Conservation (phyloP, 2,329 filamentous ascomycete species). For the Diaporthe ampelina region DNA sequence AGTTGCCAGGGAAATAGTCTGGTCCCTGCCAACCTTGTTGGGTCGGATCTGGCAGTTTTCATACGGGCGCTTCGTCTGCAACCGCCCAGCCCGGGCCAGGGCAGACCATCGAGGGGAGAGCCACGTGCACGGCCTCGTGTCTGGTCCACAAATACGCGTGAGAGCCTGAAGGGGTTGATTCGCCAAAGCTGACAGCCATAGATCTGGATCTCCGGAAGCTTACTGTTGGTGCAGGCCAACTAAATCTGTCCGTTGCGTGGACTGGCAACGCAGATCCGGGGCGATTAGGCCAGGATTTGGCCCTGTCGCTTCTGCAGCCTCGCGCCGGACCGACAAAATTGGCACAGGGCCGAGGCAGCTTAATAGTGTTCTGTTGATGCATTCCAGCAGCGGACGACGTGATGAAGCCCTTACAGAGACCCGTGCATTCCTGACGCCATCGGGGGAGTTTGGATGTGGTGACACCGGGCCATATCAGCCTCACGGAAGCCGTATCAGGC, state of each 20-base stretch:
- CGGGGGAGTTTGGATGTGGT: not conserved
- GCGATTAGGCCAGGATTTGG: not conserved
- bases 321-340: not conserved
- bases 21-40: not conserved
- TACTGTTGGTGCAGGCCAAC: not conserved
- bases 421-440: not conserved
- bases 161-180: not conserved
- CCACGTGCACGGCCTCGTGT: constrained; percentile 14
- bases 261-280: constrained; percentile 8
- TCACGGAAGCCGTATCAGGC: not conserved
- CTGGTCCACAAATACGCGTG: not conserved
- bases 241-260: not conserved
- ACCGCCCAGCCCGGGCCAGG: not conserved
- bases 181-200: not conserved
- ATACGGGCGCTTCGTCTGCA: not conserved
- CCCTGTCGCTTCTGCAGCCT: constrained; percentile 8
- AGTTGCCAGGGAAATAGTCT: not conserved
- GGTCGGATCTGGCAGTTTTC: not conserved
- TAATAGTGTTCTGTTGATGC: not conserved
- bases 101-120: not conserved
- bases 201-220: constrained; percentile 30
- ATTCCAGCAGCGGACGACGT: not conserved
- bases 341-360: not conserved
- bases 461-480: not conserved
- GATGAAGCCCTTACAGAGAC: not conserved